A percentile compares a stretch with the other conserved stretches of the same genome.
Evolutionary conservation across 192 early-diverging fungal genomes (phyloP).

Genomic region (Entomortierella lignicola): DNA sequence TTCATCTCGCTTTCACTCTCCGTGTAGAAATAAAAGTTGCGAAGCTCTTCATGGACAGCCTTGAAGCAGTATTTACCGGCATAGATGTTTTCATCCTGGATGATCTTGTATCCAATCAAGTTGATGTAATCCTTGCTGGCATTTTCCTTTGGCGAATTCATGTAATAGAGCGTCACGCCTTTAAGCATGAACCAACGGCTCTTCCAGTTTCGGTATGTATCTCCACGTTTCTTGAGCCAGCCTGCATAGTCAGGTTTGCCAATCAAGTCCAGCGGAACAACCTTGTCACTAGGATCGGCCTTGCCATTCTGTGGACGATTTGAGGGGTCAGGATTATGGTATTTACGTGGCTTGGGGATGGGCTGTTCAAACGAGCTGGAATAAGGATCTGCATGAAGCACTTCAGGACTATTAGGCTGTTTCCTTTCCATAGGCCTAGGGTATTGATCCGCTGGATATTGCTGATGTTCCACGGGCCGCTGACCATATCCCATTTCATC

Average conservation of each 20-base stretch:
- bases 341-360: constrained; percentile 30
- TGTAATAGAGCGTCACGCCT: constrained; percentile 66
- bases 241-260: constrained; percentile 69
- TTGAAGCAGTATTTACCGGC: constrained; percentile 73
- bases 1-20: constrained; percentile 63
- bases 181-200: constrained; percentile 73
- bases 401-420: constrained; percentile 7
- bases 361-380: constrained; percentile 15
- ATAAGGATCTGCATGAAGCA: constrained; percentile 28
- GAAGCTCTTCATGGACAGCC: constrained; percentile 65
- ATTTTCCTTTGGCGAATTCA: constrained; percentile 62
- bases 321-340: constrained; percentile 28
- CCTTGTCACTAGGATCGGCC: constrained; percentile 35
- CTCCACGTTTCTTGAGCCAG: constrained; percentile 69
- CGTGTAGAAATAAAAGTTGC: constrained; percentile 70
- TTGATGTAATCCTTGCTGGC: constrained; percentile 70
- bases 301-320: constrained; percentile 37
- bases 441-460: constrained; percentile 25
- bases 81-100: constrained; percentile 70
- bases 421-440: constrained; percentile 15
- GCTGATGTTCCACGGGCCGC: constrained; percentile 7
- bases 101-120: constrained; percentile 67
- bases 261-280: constrained; percentile 45
- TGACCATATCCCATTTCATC: constrained; percentile 11
- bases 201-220: constrained; percentile 71